Percentiles rank a stretch among this genome's conserved stretches.
Evolutionary conservation across 83 land plant species (phyloP).

Genomic region (Diphasiastrum complanatum): DNA sequence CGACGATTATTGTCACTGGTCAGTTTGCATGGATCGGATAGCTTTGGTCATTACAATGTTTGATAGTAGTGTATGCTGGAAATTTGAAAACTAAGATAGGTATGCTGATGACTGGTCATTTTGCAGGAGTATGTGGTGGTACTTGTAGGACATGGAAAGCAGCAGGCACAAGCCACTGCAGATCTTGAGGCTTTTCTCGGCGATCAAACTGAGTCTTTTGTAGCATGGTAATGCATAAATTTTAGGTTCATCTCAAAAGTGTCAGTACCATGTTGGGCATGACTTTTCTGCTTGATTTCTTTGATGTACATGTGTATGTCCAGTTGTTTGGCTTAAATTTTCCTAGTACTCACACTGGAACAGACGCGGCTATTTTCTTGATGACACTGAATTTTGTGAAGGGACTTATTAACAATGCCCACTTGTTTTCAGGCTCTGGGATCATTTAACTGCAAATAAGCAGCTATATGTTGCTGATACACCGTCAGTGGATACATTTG

Average conservation of each 20-base stretch:
- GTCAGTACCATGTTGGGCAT: neutral
- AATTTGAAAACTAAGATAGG: too few relatives aligned
- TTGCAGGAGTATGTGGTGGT: conserved; percentile 81
- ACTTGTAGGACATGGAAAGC: conserved; percentile 67
- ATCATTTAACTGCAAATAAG: conserved; percentile 55
- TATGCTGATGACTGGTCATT: too few relatives aligned
- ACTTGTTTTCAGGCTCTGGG: conserved; percentile 57
- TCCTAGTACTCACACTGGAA: neutral
- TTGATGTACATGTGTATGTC: neutral
- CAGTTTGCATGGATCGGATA: too few relatives aligned
- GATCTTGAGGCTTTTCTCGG: conserved; percentile 76
- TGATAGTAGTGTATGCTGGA: too few relatives aligned
- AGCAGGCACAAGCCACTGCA: conserved; percentile 53
- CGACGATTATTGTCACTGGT: too few relatives aligned
- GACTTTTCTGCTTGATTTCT: neutral
- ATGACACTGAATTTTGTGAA: too few relatives aligned
- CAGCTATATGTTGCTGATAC: conserved; percentile 32
- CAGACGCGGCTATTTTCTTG: neutral
- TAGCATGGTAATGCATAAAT: conserved; percentile 45
- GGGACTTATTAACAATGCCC: too few relatives aligned
- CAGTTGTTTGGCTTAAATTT: neutral
- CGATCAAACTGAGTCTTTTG: conserved; percentile 62
- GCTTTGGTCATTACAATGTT: too few relatives aligned
- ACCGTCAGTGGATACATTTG: neutral
- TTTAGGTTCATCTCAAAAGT: conserved; percentile 6